phyloP scores from a whole-genome alignment of 495 filamentous ascomycete genomes.

The Aspergillus mulundensis region DNA sequence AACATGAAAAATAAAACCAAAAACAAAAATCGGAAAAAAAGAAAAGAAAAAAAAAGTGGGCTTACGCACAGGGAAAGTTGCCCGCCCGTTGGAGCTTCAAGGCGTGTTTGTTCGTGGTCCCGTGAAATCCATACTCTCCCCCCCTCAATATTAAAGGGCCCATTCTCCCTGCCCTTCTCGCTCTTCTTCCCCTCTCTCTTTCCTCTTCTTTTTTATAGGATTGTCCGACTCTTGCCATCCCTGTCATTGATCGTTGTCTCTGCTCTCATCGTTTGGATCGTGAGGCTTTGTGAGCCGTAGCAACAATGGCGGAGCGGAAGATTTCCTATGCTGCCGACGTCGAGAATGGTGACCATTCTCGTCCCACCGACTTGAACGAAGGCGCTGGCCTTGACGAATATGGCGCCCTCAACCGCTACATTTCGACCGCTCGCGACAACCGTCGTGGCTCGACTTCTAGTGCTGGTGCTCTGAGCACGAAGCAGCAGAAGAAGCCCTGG shows the following conservation, averaged over 20 bases:
- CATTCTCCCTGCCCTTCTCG: conserved; percentile 21
- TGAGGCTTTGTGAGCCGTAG: conserved; percentile 45
- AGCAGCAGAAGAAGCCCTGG: conserved; percentile 49
- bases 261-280: conserved; percentile 40
- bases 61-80: conserved; percentile 28
- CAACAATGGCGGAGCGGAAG: conserved; percentile 52
- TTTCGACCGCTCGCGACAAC: conserved; percentile 61
- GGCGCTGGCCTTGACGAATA: conserved; percentile 46
- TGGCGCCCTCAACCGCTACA: conserved; percentile 57
- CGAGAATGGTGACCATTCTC: conserved; percentile 46
- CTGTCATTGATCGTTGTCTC: conserved; percentile 34
- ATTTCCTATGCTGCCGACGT: conserved; percentile 53
- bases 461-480: conserved; percentile 39
- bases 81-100: conserved; percentile 29
- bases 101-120: conserved; percentile 28
- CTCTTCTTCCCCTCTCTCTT: conserved; percentile 24
- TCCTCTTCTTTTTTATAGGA: conserved; percentile 36
- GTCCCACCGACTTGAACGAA: conserved; percentile 30
- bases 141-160: conserved; percentile 27
- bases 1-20: conserved; percentile 11
- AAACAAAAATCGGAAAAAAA: conserved; percentile 11
- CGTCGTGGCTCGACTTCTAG: conserved; percentile 54
- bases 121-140: conserved; percentile 28
- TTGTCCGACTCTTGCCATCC: conserved; percentile 45
- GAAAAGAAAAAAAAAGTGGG: conserved; percentile 25